phyloP scores from a whole-genome alignment of 2,329 filamentous ascomycete genomes.

The Xylaria sp. region DNA sequence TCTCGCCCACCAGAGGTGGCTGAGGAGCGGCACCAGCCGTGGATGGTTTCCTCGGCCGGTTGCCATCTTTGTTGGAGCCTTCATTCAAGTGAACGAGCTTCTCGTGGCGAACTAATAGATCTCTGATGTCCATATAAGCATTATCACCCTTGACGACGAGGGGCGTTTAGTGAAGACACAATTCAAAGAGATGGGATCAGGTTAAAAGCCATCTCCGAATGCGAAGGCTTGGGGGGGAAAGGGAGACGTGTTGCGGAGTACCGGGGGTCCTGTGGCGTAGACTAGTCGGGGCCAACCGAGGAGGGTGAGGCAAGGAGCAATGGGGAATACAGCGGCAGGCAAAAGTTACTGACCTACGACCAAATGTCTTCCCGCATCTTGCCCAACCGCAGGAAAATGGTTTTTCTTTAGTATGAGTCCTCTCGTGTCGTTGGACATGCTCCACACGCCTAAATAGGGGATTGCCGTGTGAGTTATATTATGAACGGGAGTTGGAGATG shows the following conservation, averaged over 20 bases:
- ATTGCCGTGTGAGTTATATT: conserved; percentile 50
- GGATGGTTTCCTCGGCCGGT: conserved; percentile 58
- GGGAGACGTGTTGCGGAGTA: conserved; percentile 31
- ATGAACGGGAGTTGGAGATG: conserved; percentile 35
- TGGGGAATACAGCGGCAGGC: conserved; percentile 30
- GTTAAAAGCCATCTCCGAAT: conserved; percentile 16
- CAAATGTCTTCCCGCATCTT: conserved; percentile 67
- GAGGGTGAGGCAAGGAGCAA: conserved; percentile 24
- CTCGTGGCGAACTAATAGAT: conserved; percentile 67
- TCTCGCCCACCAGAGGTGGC: conserved; percentile 54
- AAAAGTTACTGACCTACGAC: conserved; percentile 59
- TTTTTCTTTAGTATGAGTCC: conserved; percentile 70
- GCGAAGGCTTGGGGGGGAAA: conserved; percentile 24
- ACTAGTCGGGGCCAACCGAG: conserved; percentile 24
- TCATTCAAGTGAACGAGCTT: conserved; percentile 69
- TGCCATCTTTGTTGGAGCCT: conserved; percentile 58
- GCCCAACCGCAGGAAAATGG: conserved; percentile 65
- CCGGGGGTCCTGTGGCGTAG: conserved; percentile 22
- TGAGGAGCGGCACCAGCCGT: conserved; percentile 49
- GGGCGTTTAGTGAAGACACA: conserved; percentile 23
- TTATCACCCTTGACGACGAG: conserved; percentile 37
- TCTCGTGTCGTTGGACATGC: conserved; percentile 68
- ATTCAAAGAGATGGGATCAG: conserved; percentile 28
- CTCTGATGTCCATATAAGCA: conserved; percentile 68
- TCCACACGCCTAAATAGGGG: conserved; percentile 61